phyloP scores from a whole-genome alignment of 2,329 filamentous ascomycete species.

The Diaporthe sp. region DNA sequence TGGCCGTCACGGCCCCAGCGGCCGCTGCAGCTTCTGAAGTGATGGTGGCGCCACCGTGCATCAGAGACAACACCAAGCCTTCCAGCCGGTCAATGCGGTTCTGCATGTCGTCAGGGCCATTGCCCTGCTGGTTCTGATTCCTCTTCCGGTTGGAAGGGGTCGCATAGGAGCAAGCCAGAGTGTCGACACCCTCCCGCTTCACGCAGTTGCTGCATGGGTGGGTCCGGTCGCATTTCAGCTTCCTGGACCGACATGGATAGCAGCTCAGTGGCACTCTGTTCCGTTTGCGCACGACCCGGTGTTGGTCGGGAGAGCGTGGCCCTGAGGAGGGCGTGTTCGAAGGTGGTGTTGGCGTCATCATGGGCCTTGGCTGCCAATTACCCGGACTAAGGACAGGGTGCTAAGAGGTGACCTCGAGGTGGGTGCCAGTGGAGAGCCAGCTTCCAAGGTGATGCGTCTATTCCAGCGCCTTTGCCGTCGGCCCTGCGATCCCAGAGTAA shows the following conservation, averaged over 20 bases:
- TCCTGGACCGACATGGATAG: slow-evolving; percentile 89
- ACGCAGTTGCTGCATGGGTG: slow-evolving; percentile 95
- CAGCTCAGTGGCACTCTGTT: slow-evolving; percentile 94
- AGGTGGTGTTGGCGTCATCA: slow-evolving; percentile 82
- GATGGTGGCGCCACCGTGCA: slow-evolving; percentile 82
- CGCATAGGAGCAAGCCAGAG: slow-evolving; percentile 87
- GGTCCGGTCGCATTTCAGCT: slow-evolving; percentile 97
- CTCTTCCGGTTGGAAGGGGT: slow-evolving; percentile 79
- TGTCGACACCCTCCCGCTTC: slow-evolving; percentile 87
- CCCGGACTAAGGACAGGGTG: neutral
- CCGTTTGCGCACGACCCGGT: slow-evolving; percentile 89
- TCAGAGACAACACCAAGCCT: slow-evolving; percentile 89
- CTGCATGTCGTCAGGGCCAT: slow-evolving; percentile 94
- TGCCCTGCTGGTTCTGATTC: slow-evolving; percentile 71
- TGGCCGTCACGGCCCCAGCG: slow-evolving; percentile 46
- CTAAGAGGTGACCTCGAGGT: neutral
- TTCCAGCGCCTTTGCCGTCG: neutral
- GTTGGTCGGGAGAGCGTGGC: slow-evolving; percentile 83
- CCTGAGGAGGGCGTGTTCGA: slow-evolving; percentile 83
- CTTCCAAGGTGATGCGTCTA: neutral
- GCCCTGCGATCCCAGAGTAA: neutral
- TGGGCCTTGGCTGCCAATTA: slow-evolving; percentile 39
- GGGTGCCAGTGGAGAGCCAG: neutral
- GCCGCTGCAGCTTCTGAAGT: slow-evolving; percentile 50
- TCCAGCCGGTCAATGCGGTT: slow-evolving; percentile 96